A percentile compares a stretch with the other conserved stretches of the same genome.
These are phyloP conservation scores for Suillus subalutaceus DNA, from an alignment of 768 basidiomycete genomes.

Conservation along the genomic window DNA sequence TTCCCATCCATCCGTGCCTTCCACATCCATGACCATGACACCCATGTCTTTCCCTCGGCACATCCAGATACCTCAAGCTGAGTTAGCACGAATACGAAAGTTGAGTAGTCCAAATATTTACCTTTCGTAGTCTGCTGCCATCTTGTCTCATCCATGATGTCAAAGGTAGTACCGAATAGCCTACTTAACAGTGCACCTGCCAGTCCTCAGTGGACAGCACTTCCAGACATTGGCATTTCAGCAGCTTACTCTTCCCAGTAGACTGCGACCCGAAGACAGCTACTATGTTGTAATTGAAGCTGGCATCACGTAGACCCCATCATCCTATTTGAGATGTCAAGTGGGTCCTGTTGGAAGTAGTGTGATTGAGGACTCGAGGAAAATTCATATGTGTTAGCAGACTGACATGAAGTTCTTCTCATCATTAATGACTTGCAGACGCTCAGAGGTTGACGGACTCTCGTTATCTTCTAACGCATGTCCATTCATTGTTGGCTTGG, in stretches of 20 bases:
- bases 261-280: conserved; percentile 96
- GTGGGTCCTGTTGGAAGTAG: conserved; percentile 47
- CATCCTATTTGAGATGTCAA: conserved; percentile 73
- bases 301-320: conserved; percentile 89
- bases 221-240: conserved; percentile 2
- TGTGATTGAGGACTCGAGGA: conserved; percentile 8
- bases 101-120: conserved; percentile 31
- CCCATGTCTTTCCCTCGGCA: conserved; percentile 84
- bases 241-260: conserved; percentile 84
- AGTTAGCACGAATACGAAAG: conserved; percentile 11
- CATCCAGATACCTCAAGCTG: conserved; percentile 91
- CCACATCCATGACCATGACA: conserved; percentile 99
- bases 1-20: conserved; percentile 97
- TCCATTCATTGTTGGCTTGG: conserved; percentile 17
- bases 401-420: conserved; percentile 93
- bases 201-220: background rate
- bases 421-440: conserved; percentile 88
- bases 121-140: conserved; percentile 98
- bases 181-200: conserved; percentile 95
- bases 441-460: conserved; percentile 42
- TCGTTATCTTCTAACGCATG: conserved; percentile 18
- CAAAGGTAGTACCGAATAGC: conserved; percentile 97
- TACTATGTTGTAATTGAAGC: conserved; percentile 95
- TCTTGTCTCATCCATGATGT: conserved; percentile 95
- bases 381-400: background rate